These are phyloP conservation scores for Aulographum hederae DNA, from an alignment of 2,329 filamentous ascomycete species.

Conservation along the genomic window DNA sequence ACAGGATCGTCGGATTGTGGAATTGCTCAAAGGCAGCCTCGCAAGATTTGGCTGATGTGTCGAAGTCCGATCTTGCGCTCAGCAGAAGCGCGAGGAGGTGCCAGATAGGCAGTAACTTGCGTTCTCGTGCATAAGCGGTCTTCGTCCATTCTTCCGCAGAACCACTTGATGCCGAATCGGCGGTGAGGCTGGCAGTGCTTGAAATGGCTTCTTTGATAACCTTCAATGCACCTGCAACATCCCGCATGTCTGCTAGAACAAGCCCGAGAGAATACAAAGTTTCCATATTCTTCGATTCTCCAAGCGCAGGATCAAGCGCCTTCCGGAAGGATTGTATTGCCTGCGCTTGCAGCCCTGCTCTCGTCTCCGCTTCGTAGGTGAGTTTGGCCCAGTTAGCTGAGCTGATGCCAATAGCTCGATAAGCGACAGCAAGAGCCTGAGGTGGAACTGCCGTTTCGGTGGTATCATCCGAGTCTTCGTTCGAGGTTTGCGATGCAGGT, in stretches of 20 bases:
- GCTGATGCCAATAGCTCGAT: slow-evolving; percentile 71
- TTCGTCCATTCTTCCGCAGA: too few relatives aligned
- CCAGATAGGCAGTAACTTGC: slow-evolving; percentile 63
- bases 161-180: slow-evolving; percentile 10
- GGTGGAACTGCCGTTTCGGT: slow-evolving; percentile 19
- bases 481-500: slow-evolving; percentile 5
- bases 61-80: slow-evolving; percentile 71
- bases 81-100: slow-evolving; percentile 75
- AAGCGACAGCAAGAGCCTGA: slow-evolving; percentile 27
- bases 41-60: slow-evolving; percentile 63
- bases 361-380: slow-evolving; percentile 55
- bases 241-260: slow-evolving; percentile 75
- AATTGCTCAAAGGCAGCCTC: slow-evolving; percentile 88
- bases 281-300: slow-evolving; percentile 50
- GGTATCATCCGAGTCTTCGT: slow-evolving; percentile 2
- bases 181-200: slow-evolving; percentile 8
- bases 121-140: slow-evolving; percentile 28
- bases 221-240: slow-evolving; percentile 64
- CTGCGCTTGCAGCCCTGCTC: slow-evolving; percentile 57
- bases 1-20: slow-evolving; percentile 49
- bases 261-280: slow-evolving; percentile 65
- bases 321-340: slow-evolving; percentile 60
- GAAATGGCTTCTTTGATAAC: slow-evolving; percentile 59
- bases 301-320: slow-evolving; percentile 49
- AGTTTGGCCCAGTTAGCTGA: slow-evolving; percentile 74